Base-by-base conservation (phyloP, 225 moss, liverwort and hornwort species). In the Physcomitrium patens region DNA sequence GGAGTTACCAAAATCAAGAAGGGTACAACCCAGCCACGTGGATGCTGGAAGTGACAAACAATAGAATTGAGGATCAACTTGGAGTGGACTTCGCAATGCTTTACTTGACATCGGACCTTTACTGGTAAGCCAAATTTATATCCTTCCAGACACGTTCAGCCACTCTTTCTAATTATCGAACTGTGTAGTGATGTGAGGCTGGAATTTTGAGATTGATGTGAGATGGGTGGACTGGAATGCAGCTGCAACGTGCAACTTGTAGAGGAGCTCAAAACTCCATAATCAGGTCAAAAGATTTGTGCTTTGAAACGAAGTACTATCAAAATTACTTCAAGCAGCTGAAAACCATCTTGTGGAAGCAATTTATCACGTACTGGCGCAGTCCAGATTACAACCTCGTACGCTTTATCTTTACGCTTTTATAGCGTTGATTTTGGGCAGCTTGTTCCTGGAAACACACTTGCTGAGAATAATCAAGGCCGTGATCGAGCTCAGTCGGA, bases 21-120 rank as follows among this genome's bases (percentile, higher is more conserved):
- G 89, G 84, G 1, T 82, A 54, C 77, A 89, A 89, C 79, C 86
- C 89, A 0, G 89, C 89, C 16, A 84, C 79, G 73, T 89, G 89
- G 89, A 89, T 89, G 84, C 64, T 86, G 49, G 89, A 89, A 19
- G 81, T 75, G 14, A 86, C 83, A 24, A 77, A 69, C 61, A 4
- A 60, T 3, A 55, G 70, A 1, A 63, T 86, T 10, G 86, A 89
- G 66, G 55, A 70, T 10, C 81, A 81, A 37, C 69, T 89, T 12
- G 55, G 69, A 9, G 65, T 89, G 48, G 86, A 89, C 72, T 89
- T 89, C 28, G 86, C 89, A 12, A 81, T 79, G 10, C 19, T 84
- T 28, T 89, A 89, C 71, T 20, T 31, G 41, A 49, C 68, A 12
- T 89, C 89, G 18, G 16, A 71, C 9, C 75, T 81, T n/a, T n/a